Evolutionary conservation across 768 basidiomycete species (phyloP).

Genomic region (Naganishia kalamii): DNA sequence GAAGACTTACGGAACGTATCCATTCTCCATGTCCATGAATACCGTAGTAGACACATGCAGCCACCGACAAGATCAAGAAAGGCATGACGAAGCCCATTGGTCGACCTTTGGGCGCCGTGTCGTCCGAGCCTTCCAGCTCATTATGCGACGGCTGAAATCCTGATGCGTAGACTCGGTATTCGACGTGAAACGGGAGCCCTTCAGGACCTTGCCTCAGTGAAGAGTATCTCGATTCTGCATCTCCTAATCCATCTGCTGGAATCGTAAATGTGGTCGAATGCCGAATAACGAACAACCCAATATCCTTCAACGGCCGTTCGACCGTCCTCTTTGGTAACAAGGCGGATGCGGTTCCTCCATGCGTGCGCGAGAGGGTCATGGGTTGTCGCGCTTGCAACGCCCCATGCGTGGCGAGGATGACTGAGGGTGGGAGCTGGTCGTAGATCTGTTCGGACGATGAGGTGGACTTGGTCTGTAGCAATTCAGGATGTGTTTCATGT

Average conservation of each 20-base stretch:
- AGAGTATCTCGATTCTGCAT: background rate
- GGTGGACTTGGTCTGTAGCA: too few species aligned
- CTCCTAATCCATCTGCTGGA: background rate
- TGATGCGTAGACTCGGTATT: background rate
- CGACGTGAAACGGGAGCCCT: background rate
- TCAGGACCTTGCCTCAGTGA: background rate
- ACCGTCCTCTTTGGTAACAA: background rate
- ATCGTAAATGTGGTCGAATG: constrained; percentile 1
- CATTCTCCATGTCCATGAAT: too few species aligned
- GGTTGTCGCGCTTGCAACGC: background rate
- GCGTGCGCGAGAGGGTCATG: background rate
- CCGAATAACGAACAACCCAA: constrained; percentile 1
- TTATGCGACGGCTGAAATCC: background rate
- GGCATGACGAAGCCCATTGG: too few species aligned
- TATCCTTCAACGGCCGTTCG: background rate
- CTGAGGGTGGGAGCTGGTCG: too few species aligned
- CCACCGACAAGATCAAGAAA: too few species aligned
- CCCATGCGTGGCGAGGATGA: too few species aligned
- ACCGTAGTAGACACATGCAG: too few species aligned
- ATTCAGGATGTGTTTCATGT: too few species aligned
- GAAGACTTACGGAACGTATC: background rate
- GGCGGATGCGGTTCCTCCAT: background rate
- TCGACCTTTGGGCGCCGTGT: background rate
- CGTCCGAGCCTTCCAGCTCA: background rate
- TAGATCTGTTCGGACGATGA: too few species aligned